Conservation (phyloP, 1,284 basidiomycete species). For the Fomitopsis schrenkii region DNA sequence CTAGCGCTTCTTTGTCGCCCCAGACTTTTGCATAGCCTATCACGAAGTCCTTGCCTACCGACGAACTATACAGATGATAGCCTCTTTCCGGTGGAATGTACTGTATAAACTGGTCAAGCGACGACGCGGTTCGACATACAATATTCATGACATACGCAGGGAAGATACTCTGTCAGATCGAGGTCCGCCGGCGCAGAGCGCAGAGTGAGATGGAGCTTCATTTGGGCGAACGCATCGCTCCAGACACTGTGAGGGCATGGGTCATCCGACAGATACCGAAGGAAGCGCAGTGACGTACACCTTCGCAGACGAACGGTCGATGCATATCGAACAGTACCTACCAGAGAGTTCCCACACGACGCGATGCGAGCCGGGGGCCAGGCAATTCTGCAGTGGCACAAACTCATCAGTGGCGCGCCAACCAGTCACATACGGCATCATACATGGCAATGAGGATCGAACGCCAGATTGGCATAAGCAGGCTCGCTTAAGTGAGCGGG, state of each 20-base stretch:
- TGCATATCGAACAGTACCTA: neutral
- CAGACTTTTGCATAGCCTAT: too few species aligned
- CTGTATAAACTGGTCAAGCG: too few species aligned
- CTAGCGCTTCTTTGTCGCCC: neutral
- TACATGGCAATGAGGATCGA: slow-evolving; percentile 16
- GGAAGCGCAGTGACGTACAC: neutral
- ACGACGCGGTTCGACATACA: neutral
- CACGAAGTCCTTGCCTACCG: neutral
- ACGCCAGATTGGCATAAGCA: slow-evolving; percentile 25
- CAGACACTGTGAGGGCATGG: neutral
- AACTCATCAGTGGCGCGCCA: neutral
- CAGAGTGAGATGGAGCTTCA: neutral
- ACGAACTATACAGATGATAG: neutral
- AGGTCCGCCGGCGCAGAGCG: neutral
- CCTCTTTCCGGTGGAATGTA: neutral
- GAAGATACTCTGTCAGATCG: neutral
- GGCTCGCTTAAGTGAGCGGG: slow-evolving; percentile 31
- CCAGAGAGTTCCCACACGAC: slow-evolving; percentile 5
- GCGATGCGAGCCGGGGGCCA: slow-evolving; percentile 7
- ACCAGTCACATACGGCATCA: neutral
- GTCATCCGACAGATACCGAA: neutral
- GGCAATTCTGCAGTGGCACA: slow-evolving; percentile 7
- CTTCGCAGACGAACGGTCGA: neutral
- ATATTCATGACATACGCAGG: neutral
- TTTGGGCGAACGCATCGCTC: neutral